Conservation (phyloP, 495 filamentous ascomycete genomes). For the Parmelia sp. region DNA sequence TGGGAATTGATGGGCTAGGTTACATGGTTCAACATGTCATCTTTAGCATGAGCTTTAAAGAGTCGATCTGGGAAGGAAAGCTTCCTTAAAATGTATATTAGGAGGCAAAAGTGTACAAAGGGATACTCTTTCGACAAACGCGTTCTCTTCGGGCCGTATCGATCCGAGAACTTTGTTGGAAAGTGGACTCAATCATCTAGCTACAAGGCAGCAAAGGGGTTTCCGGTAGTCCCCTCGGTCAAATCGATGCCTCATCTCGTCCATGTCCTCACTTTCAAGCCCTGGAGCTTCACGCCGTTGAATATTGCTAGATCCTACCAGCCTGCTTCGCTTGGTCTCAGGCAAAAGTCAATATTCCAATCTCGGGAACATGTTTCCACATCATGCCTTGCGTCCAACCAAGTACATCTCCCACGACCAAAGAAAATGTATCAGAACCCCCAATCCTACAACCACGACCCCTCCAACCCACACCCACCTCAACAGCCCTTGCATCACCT, state of each 20-base stretch:
- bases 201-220: not conserved
- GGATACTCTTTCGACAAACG: not conserved
- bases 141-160: not conserved
- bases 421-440: not conserved
- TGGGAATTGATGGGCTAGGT: not conserved
- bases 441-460: not conserved
- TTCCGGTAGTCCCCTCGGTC: not conserved
- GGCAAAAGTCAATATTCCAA: not conserved
- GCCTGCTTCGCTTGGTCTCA: not conserved
- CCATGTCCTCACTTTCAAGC: not conserved
- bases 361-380: not conserved
- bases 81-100: not conserved
- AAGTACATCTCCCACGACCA: not conserved
- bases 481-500: slow-evolving; percentile 24
- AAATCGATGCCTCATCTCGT: not conserved
- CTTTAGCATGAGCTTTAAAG: not conserved
- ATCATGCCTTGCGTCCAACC: not conserved
- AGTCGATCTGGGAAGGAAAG: not conserved
- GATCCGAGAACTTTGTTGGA: no score
- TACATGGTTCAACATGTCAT: not conserved
- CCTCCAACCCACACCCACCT: slow-evolving; percentile 1
- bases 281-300: not conserved
- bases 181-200: no score
- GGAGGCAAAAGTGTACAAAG: not conserved
- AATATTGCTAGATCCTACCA: not conserved